Evolutionary conservation across 2,329 filamentous ascomycete genomes (phyloP).

Genomic region (Pseudocercospora crystallina): DNA sequence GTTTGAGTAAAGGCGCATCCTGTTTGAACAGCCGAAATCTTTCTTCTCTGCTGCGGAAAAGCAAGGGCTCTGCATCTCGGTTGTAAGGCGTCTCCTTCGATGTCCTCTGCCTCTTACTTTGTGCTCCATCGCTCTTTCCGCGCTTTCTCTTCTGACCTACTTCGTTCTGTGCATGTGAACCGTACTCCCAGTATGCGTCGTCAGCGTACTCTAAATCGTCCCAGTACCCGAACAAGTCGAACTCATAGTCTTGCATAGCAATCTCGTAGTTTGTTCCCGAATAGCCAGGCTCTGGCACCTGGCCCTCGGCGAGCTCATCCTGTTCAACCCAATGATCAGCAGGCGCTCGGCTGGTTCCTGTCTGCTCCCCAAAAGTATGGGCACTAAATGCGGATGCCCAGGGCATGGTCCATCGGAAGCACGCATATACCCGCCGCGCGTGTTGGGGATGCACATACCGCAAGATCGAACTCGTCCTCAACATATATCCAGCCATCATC

Average conservation of each 20-base stretch:
- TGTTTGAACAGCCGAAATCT: conserved; percentile 7
- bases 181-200: conserved; percentile 46
- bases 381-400: too few relatives aligned
- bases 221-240: conserved; percentile 50
- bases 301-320: conserved; percentile 52
- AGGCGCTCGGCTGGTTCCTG: background rate
- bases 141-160: conserved; percentile 35
- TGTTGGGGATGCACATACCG: conserved; percentile 32
- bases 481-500: conserved; percentile 48
- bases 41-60: conserved; percentile 26
- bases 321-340: conserved; percentile 22
- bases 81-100: conserved; percentile 10
- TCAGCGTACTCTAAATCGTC: conserved; percentile 50
- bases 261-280: conserved; percentile 35
- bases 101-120: conserved; percentile 29
- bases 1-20: conserved; percentile 22
- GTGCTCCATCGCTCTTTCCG: conserved; percentile 4
- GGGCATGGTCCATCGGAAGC: background rate
- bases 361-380: background rate
- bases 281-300: conserved; percentile 44
- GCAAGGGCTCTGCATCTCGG: conserved; percentile 28
- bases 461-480: conserved; percentile 44
- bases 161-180: conserved; percentile 21
- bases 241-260: conserved; percentile 38
- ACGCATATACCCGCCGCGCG: conserved; percentile 17